These are phyloP conservation scores for Tetradesmus lagerheimii DNA, from an alignment of 139 green algal species.

Conservation along the genomic window DNA sequence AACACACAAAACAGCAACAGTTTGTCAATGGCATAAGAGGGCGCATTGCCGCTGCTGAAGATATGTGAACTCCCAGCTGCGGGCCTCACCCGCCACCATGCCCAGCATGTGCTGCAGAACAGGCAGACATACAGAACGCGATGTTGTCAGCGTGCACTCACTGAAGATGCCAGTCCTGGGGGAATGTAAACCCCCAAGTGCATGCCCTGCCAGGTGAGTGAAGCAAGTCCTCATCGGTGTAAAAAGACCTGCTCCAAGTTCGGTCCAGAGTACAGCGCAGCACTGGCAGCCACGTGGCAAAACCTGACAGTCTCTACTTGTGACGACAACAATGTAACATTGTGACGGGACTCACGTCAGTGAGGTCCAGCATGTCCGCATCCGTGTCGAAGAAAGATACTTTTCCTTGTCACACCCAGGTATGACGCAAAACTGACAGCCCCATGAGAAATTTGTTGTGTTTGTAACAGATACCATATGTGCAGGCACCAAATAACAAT, in stretches of 20 bases:
- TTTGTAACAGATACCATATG: too few relatives aligned
- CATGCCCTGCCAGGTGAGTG: too few relatives aligned
- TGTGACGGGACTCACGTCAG: constrained; percentile 1
- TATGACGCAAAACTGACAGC: too few relatives aligned
- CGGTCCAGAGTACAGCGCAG: constrained; percentile 57
- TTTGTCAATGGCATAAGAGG: too few relatives aligned
- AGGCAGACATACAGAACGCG: background rate
- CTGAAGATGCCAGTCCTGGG: too few relatives aligned
- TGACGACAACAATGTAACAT: too few relatives aligned
- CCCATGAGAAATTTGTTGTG: too few relatives aligned
- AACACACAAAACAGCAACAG: background rate
- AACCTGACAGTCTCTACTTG: too few relatives aligned
- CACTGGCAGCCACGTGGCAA: too few relatives aligned
- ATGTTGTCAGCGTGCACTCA: too few relatives aligned
- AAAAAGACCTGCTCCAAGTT: constrained; percentile 34
- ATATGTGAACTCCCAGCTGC: constrained; percentile 55
- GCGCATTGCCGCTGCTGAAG: constrained; percentile 61
- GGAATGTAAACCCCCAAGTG: too few relatives aligned
- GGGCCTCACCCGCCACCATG: constrained; percentile 52
- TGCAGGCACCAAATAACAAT: too few relatives aligned
- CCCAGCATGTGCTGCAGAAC: constrained; percentile 48
- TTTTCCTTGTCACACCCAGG: constrained; percentile 52
- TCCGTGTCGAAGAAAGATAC: constrained; percentile 59
- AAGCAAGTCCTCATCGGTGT: constrained; percentile 63
- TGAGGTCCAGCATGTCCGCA: constrained; percentile 57